phyloP scores from a whole-genome alignment of 805 yeast genomes.

The Lachancea mirantina region DNA sequence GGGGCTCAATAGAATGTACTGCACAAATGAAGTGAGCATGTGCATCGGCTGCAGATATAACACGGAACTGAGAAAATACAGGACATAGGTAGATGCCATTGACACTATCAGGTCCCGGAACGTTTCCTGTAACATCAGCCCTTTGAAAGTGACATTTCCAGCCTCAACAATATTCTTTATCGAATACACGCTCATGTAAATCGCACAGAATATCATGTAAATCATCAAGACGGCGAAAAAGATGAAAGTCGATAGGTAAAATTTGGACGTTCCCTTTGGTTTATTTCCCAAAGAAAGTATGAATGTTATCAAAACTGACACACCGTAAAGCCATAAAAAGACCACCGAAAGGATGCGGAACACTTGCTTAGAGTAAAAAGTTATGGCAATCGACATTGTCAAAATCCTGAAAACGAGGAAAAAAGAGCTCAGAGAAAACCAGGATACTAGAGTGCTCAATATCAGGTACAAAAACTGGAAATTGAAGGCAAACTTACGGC shows the following conservation, averaged over 20 bases:
- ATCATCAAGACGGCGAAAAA: conserved; percentile 86
- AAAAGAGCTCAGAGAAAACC: conserved; percentile 90
- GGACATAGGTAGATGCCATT: conserved; percentile 70
- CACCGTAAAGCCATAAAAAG: conserved; percentile 78
- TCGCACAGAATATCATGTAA: conserved; percentile 82
- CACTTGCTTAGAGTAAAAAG: conserved; percentile 50
- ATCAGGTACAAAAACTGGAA: conserved; percentile 77
- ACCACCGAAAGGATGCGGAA: conserved; percentile 74
- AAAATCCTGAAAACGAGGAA: conserved; percentile 85
- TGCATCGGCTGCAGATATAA: conserved; percentile 88
- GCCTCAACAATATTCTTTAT: conserved; percentile 42
- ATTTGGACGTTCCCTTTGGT: conserved; percentile 80
- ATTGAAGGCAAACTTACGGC: conserved; percentile 63
- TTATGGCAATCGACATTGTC: conserved; percentile 62
- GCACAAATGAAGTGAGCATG: conserved; percentile 80
- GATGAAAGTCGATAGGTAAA: conserved; percentile 65
- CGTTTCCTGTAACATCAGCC: conserved; percentile 55
- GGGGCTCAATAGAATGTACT: conserved; percentile 79
- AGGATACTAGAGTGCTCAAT: conserved; percentile 68
- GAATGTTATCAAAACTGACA: conserved; percentile 76
- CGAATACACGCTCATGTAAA: conserved; percentile 70
- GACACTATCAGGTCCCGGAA: conserved; percentile 88
- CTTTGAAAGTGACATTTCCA: conserved; percentile 33
- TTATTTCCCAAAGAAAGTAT: conserved; percentile 89
- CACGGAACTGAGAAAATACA: conserved; percentile 57